These are phyloP conservation scores for Melastoma malabathricum DNA, from an alignment of 345 rosid species.

Conservation along the genomic window DNA sequence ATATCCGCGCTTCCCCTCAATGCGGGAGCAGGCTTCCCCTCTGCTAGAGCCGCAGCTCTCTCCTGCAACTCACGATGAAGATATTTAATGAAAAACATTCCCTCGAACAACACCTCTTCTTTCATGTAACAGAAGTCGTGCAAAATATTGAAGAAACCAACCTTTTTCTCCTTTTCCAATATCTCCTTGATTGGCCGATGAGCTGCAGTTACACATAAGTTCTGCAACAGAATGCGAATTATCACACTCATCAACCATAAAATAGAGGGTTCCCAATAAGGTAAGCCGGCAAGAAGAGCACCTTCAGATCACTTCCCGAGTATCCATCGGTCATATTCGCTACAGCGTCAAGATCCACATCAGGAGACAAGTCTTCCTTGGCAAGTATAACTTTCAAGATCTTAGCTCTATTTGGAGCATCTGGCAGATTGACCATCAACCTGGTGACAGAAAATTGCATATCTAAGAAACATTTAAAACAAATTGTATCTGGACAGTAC, in stretches of 20 bases:
- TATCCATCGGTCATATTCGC: slow-evolving; percentile 80
- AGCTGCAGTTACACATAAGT: slow-evolving; percentile 81
- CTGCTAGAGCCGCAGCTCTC: slow-evolving; percentile 49
- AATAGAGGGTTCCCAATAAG: background rate
- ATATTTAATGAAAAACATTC: background rate
- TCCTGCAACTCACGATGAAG: slow-evolving; percentile 29
- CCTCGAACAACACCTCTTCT: no score
- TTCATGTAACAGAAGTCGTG: background rate
- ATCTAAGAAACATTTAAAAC: background rate
- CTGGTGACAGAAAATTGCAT: slow-evolving; percentile 13
- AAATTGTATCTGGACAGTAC: background rate
- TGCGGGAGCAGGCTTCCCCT: slow-evolving; percentile 64
- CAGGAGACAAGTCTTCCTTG: slow-evolving; percentile 66
- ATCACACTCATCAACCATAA: no score
- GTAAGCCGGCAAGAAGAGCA: slow-evolving; percentile 6
- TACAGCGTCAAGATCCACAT: slow-evolving; percentile 53
- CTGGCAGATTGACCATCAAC: slow-evolving; percentile 85
- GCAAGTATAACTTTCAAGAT: slow-evolving; percentile 69
- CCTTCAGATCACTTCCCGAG: slow-evolving; percentile 94
- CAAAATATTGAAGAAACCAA: slow-evolving; percentile 7
- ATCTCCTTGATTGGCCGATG: slow-evolving; percentile 81
- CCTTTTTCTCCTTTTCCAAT: slow-evolving; percentile 70
- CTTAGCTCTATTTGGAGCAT: slow-evolving; percentile 69
- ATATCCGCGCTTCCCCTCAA: slow-evolving; percentile 54
- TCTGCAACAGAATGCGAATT: slow-evolving; percentile 24